Percentiles rank a stretch among this genome's conserved stretches.
Conservation (phyloP, 768 basidiomycete species). For the Amanita molliuscula region DNA sequence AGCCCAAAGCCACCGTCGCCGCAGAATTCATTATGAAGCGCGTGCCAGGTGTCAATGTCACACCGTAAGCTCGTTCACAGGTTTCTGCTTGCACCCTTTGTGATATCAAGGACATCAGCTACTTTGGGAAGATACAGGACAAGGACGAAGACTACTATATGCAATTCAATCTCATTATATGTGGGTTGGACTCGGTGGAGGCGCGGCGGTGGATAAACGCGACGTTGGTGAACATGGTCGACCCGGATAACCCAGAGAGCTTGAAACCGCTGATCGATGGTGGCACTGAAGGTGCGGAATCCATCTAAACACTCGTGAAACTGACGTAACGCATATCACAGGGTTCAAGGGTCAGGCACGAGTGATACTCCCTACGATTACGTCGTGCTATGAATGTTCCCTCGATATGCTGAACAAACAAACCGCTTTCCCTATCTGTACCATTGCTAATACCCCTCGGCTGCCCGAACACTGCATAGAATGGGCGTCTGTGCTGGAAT, state of each 20-base stretch:
- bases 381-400: conserved; percentile 97
- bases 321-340: conserved; percentile 19
- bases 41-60: conserved; percentile 92
- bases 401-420: conserved; percentile 98
- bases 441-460: conserved; percentile 97
- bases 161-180: conserved; percentile 95
- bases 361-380: conserved; percentile 90
- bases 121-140: conserved; percentile 97
- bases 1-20: conserved; percentile 88
- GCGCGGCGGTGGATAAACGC: conserved; percentile 99
- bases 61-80: conserved; percentile 57
- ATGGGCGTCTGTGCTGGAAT: conserved; percentile 98
- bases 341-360: conserved; percentile 98
- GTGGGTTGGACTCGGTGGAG: conserved; percentile 95
- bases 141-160: conserved; percentile 91
- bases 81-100: background rate
- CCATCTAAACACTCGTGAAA: background rate
- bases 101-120: conserved; percentile 34
- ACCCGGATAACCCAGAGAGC: conserved; percentile 86
- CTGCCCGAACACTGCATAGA: conserved; percentile 98
- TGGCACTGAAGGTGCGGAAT: conserved; percentile 83
- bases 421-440: conserved; percentile 95
- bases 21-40: conserved; percentile 96
- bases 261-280: conserved; percentile 97
- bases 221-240: conserved; percentile 90